These are phyloP conservation scores for Protostelium mycophagum DNA, from an alignment of 78 protist genomes.

Conservation along the genomic window DNA sequence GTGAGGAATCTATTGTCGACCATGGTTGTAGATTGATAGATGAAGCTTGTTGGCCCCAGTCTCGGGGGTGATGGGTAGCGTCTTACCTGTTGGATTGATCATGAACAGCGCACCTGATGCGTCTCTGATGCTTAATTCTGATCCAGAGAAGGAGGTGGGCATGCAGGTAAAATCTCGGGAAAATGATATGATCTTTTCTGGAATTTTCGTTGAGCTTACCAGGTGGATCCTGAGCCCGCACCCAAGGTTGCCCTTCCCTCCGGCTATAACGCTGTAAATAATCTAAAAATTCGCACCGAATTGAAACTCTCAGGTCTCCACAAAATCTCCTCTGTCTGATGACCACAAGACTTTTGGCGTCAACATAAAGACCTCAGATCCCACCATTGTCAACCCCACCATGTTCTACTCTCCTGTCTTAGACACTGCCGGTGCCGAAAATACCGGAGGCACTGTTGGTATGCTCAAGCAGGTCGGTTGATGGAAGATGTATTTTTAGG, in stretches of 20 bases:
- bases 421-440: not conserved
- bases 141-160: not conserved
- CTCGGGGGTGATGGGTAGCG: not conserved
- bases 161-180: not conserved
- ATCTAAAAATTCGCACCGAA: not conserved
- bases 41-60: not conserved
- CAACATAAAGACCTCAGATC: not conserved
- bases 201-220: too few relatives aligned
- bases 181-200: too few relatives aligned
- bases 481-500: too few relatives aligned
- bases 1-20: too few relatives aligned
- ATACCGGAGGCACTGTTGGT: not conserved
- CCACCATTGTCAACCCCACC: not conserved
- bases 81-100: not conserved
- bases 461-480: not conserved
- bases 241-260: not conserved
- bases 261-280: not conserved
- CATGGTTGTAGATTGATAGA: too few relatives aligned
- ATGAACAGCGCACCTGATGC: not conserved
- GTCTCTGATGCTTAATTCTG: not conserved
- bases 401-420: not conserved
- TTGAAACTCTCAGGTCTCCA: not conserved
- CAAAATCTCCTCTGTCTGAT: not conserved
- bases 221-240: not conserved
- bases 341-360: not conserved